Evolutionary conservation across 805 yeast genomes (phyloP), one percentile per base, ranked within the genome.

Genomic region (Pichia phayaonensis): DNA sequence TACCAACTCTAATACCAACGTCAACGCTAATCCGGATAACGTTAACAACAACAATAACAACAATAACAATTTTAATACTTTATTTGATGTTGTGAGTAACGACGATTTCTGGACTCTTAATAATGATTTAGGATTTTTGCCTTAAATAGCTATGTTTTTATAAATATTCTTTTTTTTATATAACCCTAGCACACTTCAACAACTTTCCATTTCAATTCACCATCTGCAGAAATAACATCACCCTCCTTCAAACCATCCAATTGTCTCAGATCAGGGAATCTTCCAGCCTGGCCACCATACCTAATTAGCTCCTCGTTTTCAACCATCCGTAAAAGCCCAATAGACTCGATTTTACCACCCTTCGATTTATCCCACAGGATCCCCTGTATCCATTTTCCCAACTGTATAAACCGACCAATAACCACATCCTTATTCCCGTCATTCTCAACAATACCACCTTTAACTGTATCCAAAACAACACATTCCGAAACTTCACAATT

Each of bases 301-400:
- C 52, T 49, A 21, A 61, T 50, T 16, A 56, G 44, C 5, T 40
- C 20, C 3, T 34, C 42, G 11, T 26, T 22, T 8, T 46, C 48
- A 22, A 53, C 54, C 42, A 55, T 41, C 40, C 42, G 50, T 40
- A 51, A 56, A 29, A 49, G 27, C 21, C 67, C 54, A 15, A 62
- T 46, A 18, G 57, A 54, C 7, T 58, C 11, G 40, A 36, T 5
- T 69, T 53, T 58, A 31, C 11, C 40, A 57, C 12, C 42, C 2
- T 36, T 16, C 3, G 24, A 23, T 45, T 45, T 64, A 44, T 61
- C 57, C 67, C 67, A 71, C 3, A 75, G 50, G 1, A 80, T 52
- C 0, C 80, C 84, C 60, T 78, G 81, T 3, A 67, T 59, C 80
- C 81, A 79, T 42, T 71, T 69, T 6, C 81, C 84, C 15, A 77